Base-by-base conservation (phyloP, 2,329 filamentous ascomycete species). In the Fusarium sp. region DNA sequence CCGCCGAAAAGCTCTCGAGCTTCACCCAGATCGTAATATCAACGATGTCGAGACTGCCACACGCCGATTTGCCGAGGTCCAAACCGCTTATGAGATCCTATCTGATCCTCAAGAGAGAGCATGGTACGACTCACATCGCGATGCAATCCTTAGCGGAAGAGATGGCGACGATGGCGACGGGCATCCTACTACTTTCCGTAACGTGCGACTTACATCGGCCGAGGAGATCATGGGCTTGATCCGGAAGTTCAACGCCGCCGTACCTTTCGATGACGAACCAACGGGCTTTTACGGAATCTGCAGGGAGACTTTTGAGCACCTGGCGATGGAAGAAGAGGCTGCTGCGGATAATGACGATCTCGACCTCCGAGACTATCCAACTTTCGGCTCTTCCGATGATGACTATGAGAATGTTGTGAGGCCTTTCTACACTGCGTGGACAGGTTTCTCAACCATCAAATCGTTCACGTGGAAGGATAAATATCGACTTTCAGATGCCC, bases 91-190 rank as follows among this genome's bases (percentile, higher is more conserved):
- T 77, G 93, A 98, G 78, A 88, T 99, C n/a, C 87, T 99, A 2
- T 97, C 94, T 3, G 96, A 99, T 77, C 90, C 94, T 13, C 95
- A 99, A 77, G 96, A 99, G 78, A 89, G 96, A 71, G 91, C 94
- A 31, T 99, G 96, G 96, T 99, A 99, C 81, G 95, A 99, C 80
- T 94, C 94, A 4, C 96, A 99, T 76, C 90, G 93, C 63, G 90
- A 94, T 71, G 89, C 91, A 49, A 96, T 98, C 64, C 81, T 98
- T 65, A 86, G 87, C 29, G 91, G 90, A 37, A 84, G 87, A 58
- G 87, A 89, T 53, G 69, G 76, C 31, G 77, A 78, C 27, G 79
- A 78, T 27, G 79, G 76, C 36, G 80, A 79, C 20, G 79, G 80
- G 45, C 84, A 83, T 35, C 83, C 87, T 54, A 88, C 88, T 69